Evolutionary conservation across 345 rosid genomes (phyloP), one percentile per base, ranked within the genome.

Genomic region (Firmiana major): DNA sequence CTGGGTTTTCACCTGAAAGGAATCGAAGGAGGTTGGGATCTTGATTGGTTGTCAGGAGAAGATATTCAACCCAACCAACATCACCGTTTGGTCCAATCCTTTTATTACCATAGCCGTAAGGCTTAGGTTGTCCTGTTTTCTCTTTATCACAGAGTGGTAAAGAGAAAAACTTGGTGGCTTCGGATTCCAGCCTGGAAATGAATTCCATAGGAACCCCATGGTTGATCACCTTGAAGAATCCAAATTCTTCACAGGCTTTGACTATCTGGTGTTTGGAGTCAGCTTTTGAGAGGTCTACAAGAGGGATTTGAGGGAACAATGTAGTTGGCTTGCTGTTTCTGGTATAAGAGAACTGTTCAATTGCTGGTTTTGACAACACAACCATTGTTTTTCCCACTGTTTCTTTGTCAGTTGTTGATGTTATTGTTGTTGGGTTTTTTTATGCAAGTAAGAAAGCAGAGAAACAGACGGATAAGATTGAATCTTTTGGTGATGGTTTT

Each of bases 171-270:
- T 78, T 75, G 3, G 84, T 11, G 8, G 97, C 91, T 43, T 89
- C 88, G 10, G 74, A 62, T 79, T 92, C 97, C 80, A 92, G 69
- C 57, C 76, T 74, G 63, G 84, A 70, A 63, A 88, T 77, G 77
- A 83, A 71, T 60, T 88, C 97, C 59, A 77, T 42, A 58, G 92
- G 85, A 75, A 94, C 87, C 7, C 93, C 96, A 81, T 94, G 98
- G 79, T 89, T 88, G 77, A 90, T 89, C 66, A 94, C 87, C 78
- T 90, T 92, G 86, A 94, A 90, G 87, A 90, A 90, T 6, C 98
- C 98, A 24, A 89, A 84, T 57, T 92, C 94, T 75, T 85, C 87
- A 65, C 90, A 87, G 22, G 90, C 90, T 72, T 85, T 81, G 74
- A 83, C 77, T 9, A 87, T 58, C 42, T 77, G 71, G 66, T 78